Base-by-base conservation (phyloP, 192 early-diverging fungal genomes). In the Linderina pennispora region DNA sequence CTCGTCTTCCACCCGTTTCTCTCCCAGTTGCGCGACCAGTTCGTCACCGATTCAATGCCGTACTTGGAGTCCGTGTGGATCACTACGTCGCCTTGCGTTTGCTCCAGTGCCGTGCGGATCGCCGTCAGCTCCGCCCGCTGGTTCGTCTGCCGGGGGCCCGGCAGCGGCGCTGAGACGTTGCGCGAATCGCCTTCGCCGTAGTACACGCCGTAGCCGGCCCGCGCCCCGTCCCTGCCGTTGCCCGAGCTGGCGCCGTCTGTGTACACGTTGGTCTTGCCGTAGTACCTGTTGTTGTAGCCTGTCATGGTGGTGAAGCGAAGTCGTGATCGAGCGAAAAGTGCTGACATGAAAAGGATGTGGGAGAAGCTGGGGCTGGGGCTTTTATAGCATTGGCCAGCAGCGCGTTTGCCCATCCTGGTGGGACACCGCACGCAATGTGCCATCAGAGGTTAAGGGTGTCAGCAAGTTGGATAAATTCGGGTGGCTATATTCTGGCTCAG, bases 191-290 rank as follows among this genome's bases (percentile, higher is more conserved):
- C 37, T 11, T 35, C 24, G 14, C 69, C 78, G 42, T 50, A 84
- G 23, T 61, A 80, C 8, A 77, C 69, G 14, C 81, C 79, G 15
- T 62, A 41, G 0, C 81, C 81, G 8, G 74, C 81, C 7, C 45
- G 20, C 0, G 76, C 76, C 8, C 55, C 36, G 16, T 18, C 8
- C 6, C 21, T 14, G 14, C 81, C 81, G 61, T 80, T 81, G 47
- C 49, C 38, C 20, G 36, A 28, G 48, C 77, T 75, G 10, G 65
- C 50, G 3, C 80, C 77, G 41, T 82, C 80, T 2, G 78, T 78
- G 55, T 71, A 82, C 23, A 47, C 38, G 36, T 11, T 38, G 28
- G 15, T 70, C 40, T 13, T 49, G 22, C 13, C 48, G 19, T 1
- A 40, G 3, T 3, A 46, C n/a, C n/a, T n/a, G n/a, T n/a, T n/a